A percentile compares a stretch with the other conserved stretches of the same genome.
Evolutionary conservation across 106 monocot genomes (phyloP).

Genomic region (Apostasia ramifera): DNA sequence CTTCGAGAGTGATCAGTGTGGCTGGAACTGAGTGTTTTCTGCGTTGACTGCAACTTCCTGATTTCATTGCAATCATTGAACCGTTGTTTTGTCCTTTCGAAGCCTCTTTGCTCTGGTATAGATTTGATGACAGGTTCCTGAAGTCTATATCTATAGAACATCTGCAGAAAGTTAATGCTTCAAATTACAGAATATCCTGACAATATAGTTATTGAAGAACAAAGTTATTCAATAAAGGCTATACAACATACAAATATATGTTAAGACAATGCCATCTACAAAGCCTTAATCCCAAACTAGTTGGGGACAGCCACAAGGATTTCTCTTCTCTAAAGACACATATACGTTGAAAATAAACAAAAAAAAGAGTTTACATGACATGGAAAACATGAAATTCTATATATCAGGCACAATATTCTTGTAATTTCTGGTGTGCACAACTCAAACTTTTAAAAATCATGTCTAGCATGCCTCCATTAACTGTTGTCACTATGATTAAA

Average conservation of each 20-base stretch:
- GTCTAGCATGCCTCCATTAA: no score
- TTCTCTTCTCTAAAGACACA: no score
- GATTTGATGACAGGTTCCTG: background rate
- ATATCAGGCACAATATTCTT: no score
- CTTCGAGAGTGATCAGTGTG: background rate
- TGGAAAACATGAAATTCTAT: no score
- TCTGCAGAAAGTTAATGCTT: slow-evolving; percentile 1
- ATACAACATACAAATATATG: background rate
- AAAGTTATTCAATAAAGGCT: background rate
- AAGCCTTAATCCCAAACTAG: background rate
- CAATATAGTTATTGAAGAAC: background rate
- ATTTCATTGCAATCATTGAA: slow-evolving; percentile 1
- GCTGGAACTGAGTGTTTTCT: background rate
- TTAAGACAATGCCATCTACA: background rate
- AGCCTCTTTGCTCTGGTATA: slow-evolving; percentile 1
- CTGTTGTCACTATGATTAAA: no score
- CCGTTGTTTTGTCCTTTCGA: slow-evolving; percentile 4
- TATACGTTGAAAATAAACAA: no score
- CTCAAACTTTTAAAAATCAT: no score
- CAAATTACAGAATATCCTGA: background rate
- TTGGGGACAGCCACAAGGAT: background rate
- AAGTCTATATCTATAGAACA: slow-evolving; percentile 6
- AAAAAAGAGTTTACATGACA: no score
- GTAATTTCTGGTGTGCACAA: no score
- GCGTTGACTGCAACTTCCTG: background rate